These are phyloP conservation scores for Rusavskia elegans DNA, from an alignment of 495 filamentous ascomycete genomes.

Conservation along the genomic window DNA sequence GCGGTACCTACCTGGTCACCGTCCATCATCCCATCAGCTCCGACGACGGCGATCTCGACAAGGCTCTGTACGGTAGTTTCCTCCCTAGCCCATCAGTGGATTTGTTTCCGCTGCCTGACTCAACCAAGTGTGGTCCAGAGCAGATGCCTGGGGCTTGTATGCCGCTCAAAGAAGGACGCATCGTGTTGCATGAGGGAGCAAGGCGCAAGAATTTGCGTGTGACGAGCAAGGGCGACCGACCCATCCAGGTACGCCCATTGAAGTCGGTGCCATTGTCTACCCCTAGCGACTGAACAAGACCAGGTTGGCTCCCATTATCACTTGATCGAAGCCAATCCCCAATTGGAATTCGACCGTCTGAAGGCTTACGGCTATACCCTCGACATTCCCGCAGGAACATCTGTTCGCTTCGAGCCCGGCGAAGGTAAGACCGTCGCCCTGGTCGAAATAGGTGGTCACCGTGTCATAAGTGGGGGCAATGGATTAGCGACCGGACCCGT, in stretches of 20 bases:
- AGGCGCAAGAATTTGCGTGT: conserved; percentile 60
- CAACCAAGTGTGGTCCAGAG: conserved; percentile 42
- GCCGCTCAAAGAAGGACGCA: conserved; percentile 42
- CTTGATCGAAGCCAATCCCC: conserved; percentile 85
- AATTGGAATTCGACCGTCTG: conserved; percentile 79
- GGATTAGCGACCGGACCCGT: conserved; percentile 56
- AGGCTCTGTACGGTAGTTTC: conserved; percentile 85
- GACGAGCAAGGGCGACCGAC: conserved; percentile 77
- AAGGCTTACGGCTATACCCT: conserved; percentile 73
- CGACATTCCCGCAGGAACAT: conserved; percentile 84
- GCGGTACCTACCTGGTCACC: conserved; percentile 87
- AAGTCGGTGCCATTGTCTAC: not conserved
- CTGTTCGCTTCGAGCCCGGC: conserved; percentile 88
- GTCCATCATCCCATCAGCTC: conserved; percentile 79
- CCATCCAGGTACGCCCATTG: conserved; percentile 53
- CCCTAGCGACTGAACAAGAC: not conserved
- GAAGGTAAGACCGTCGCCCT: conserved; percentile 85
- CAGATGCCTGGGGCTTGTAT: conserved; percentile 71
- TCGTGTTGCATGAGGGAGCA: conserved; percentile 59
- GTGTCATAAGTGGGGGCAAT: conserved; percentile 78
- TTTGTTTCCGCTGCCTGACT: conserved; percentile 47
- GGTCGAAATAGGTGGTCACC: conserved; percentile 75
- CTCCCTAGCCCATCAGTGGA: conserved; percentile 59
- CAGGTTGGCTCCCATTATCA: conserved; percentile 90
- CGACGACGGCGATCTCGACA: conserved; percentile 74